Conservation (phyloP, 2,329 filamentous ascomycete genomes). For the Alternaria infectoria region DNA sequence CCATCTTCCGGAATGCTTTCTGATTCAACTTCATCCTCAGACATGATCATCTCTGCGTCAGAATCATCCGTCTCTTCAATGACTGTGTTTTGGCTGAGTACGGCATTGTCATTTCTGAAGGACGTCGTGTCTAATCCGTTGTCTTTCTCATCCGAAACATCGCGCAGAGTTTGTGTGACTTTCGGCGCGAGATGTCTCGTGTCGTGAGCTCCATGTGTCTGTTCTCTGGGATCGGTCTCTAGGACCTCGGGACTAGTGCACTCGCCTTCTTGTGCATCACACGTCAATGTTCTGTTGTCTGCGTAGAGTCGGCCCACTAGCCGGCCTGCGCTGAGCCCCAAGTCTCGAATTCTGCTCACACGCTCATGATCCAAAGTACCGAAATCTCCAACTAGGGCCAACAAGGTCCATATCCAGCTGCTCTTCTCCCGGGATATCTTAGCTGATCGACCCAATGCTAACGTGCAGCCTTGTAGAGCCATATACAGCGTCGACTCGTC, state of each 20-base stretch:
- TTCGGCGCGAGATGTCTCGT: not conserved
- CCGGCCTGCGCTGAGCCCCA: conserved; percentile 77
- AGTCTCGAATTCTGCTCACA: conserved; percentile 75
- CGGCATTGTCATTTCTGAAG: not conserved
- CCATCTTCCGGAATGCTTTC: conserved; percentile 19
- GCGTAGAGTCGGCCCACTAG: conserved; percentile 53
- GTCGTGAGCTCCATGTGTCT: not conserved
- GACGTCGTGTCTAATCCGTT: not conserved
- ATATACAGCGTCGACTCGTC: conserved; percentile 70
- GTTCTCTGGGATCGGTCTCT: not conserved
- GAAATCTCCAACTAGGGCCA: conserved; percentile 75
- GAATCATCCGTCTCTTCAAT: conserved; percentile 11
- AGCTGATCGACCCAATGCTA: conserved; percentile 68
- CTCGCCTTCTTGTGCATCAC: not conserved
- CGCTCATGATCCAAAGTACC: conserved; percentile 79
- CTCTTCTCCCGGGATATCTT: conserved; percentile 71
- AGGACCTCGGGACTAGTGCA: not conserved
- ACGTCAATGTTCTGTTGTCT: not conserved
- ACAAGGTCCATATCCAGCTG: conserved; percentile 83
- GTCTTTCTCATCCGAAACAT: not conserved
- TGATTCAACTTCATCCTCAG: conserved; percentile 23
- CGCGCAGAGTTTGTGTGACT: not conserved
- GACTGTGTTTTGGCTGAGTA: not conserved
- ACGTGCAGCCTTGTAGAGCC: conserved; percentile 66
- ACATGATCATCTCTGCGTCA: conserved; percentile 29